phyloP scores from a whole-genome alignment of 495 filamentous ascomycete species.

The Bryoglossum gracile region DNA sequence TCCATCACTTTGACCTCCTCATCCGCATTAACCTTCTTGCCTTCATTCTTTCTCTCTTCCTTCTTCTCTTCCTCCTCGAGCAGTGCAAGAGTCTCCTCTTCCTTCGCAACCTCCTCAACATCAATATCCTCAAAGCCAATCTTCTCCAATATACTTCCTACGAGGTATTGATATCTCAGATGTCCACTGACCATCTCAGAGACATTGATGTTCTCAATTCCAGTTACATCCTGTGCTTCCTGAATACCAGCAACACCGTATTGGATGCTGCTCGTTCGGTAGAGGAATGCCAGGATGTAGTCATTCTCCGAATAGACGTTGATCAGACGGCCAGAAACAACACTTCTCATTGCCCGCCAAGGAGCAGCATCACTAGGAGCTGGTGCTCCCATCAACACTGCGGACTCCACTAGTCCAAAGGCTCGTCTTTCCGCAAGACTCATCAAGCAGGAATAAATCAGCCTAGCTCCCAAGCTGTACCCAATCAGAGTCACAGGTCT shows the following conservation, averaged over 20 bases:
- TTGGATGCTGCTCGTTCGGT: conserved; percentile 44
- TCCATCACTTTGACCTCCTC: conserved; percentile 22
- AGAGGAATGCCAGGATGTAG: conserved; percentile 53
- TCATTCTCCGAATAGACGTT: conserved; percentile 56
- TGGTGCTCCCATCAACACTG: conserved; percentile 75
- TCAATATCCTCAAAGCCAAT: conserved; percentile 52
- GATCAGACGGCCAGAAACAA: conserved; percentile 48
- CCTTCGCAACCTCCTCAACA: conserved; percentile 33
- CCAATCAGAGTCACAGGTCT: conserved; percentile 82
- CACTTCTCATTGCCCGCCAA: conserved; percentile 48
- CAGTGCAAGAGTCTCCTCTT: conserved; percentile 31
- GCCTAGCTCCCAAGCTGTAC: conserved; percentile 83
- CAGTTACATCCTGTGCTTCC: conserved; percentile 42
- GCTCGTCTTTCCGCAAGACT: conserved; percentile 66
- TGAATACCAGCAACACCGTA: conserved; percentile 53
- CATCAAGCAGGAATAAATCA: conserved; percentile 78
- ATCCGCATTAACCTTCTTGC: conserved; percentile 14
- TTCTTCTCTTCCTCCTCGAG: conserved; percentile 36
- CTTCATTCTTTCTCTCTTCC: conserved; percentile 24
- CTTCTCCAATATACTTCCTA: conserved; percentile 45
- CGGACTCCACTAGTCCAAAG: conserved; percentile 83
- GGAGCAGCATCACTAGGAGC: conserved; percentile 50
- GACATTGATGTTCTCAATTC: conserved; percentile 52
- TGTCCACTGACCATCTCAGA: conserved; percentile 48
- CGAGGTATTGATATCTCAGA: conserved; percentile 45